Conservation (phyloP, 2,329 filamentous ascomycete species). For the Aspergillus sp. region DNA sequence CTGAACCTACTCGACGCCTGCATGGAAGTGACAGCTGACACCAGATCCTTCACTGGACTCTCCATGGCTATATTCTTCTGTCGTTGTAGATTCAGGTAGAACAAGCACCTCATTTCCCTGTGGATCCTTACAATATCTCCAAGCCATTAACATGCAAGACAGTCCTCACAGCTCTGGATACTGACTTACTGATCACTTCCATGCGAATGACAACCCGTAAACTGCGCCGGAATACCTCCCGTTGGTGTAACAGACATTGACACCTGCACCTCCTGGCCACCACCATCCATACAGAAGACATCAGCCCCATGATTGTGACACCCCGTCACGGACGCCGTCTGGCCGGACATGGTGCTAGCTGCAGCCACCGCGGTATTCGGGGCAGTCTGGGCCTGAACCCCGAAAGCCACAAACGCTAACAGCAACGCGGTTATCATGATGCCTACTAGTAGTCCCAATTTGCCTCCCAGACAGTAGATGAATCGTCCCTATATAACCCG, state of each 20-base stretch:
- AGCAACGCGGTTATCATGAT: no score
- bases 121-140: constrained; percentile 54
- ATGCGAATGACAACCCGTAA: constrained; percentile 59
- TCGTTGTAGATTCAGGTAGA: constrained; percentile 23
- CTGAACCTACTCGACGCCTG: constrained; percentile 59
- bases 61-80: constrained; percentile 7
- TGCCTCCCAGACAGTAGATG: no score
- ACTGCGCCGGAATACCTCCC: constrained; percentile 50
- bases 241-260: constrained; percentile 45
- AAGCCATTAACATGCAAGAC: constrained; percentile 1
- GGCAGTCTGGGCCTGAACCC: neutral
- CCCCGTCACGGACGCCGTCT: constrained; percentile 43
- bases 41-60: constrained; percentile 11
- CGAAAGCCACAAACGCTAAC: no score
- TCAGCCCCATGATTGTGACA: constrained; percentile 43
- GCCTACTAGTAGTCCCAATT: no score
- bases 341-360: neutral
- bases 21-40: constrained; percentile 64
- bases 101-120: constrained; percentile 55
- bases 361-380: neutral
- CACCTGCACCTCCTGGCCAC: constrained; percentile 31
- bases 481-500: no score
- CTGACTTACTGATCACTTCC: constrained; percentile 45
- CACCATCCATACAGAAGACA: constrained; percentile 28
- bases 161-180: neutral